These are phyloP conservation scores for Tympanopsis confertula DNA, from an alignment of 2,329 filamentous ascomycete genomes.

Conservation along the genomic window DNA sequence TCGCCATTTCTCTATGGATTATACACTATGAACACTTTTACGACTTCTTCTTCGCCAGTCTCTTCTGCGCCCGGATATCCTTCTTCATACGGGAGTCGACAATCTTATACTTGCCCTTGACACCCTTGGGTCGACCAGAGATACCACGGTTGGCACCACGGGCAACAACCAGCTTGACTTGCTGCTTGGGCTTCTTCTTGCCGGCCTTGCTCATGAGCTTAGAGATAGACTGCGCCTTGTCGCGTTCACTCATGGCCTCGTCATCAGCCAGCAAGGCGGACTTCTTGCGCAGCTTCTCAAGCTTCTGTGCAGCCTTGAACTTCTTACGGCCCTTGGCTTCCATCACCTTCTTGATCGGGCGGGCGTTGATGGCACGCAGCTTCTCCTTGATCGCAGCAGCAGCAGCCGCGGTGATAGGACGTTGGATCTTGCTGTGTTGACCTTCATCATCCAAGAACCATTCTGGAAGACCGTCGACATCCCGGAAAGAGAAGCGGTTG, in stretches of 20 bases:
- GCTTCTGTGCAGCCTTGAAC: slow-evolving; percentile 76
- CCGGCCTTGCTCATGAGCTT: slow-evolving; percentile 71
- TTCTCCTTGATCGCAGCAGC: slow-evolving; percentile 92
- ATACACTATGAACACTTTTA: slow-evolving; percentile 8
- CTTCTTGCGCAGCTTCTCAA: slow-evolving; percentile 97
- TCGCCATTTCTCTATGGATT: background rate
- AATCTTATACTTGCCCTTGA: slow-evolving; percentile 96
- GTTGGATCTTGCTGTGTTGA: slow-evolving; percentile 70
- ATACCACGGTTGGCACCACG: slow-evolving; percentile 74
- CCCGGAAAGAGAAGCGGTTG: slow-evolving; percentile 85
- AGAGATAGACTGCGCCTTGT: slow-evolving; percentile 77
- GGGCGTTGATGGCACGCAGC: slow-evolving; percentile 78
- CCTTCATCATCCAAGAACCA: slow-evolving; percentile 95
- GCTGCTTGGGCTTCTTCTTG: slow-evolving; percentile 75
- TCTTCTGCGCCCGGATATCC: slow-evolving; percentile 80
- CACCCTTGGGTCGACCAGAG: slow-evolving; percentile 74
- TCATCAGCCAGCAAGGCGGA: slow-evolving; percentile 79
- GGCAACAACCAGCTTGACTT: slow-evolving; percentile 82
- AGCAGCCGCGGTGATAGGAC: slow-evolving; percentile 84
- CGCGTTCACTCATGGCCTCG: slow-evolving; percentile 87
- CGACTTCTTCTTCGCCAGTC: slow-evolving; percentile 58
- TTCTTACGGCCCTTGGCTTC: slow-evolving; percentile 97
- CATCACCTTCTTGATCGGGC: slow-evolving; percentile 97
- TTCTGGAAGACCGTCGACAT: slow-evolving; percentile 81
- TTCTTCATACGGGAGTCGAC: slow-evolving; percentile 94